A percentile compares a stretch with the other conserved stretches of the same genome.
These are phyloP conservation scores for Cytospora mali DNA, from an alignment of 2,329 filamentous ascomycete species.

Conservation along the genomic window DNA sequence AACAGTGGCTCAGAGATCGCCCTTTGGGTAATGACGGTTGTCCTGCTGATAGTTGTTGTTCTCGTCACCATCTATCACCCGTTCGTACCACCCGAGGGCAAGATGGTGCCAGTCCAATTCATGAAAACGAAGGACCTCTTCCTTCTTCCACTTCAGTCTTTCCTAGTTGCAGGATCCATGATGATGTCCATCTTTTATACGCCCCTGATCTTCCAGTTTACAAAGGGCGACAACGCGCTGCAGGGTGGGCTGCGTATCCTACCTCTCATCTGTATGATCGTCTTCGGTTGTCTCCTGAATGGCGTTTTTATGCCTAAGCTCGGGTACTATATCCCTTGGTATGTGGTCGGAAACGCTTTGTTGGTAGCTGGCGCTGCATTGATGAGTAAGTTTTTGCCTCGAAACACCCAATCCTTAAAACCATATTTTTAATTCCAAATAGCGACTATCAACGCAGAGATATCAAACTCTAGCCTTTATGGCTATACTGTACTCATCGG, in stretches of 20 bases:
- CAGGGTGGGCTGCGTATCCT: slow-evolving; percentile 42
- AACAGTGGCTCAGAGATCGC: slow-evolving; percentile 45
- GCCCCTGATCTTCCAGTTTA: slow-evolving; percentile 53
- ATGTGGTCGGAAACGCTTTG: slow-evolving; percentile 39
- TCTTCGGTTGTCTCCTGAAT: slow-evolving; percentile 38
- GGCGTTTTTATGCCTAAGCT: slow-evolving; percentile 40
- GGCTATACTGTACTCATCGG: slow-evolving; percentile 28
- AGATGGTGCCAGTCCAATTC: slow-evolving; percentile 46
- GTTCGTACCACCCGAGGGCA: slow-evolving; percentile 39
- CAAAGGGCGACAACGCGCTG: slow-evolving; percentile 42
- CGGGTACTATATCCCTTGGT: slow-evolving; percentile 44
- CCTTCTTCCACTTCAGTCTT: slow-evolving; percentile 30
- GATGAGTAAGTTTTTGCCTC: slow-evolving; percentile 33
- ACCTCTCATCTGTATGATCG: slow-evolving; percentile 43
- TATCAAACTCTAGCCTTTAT: slow-evolving; percentile 21
- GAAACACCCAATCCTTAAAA: no score
- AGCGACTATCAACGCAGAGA: slow-evolving; percentile 20
- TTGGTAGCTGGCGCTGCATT: slow-evolving; percentile 38
- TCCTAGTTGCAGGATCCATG: slow-evolving; percentile 29
- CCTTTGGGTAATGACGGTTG: slow-evolving; percentile 45
- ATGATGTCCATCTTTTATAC: slow-evolving; percentile 46
- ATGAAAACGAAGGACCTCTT: slow-evolving; percentile 32
- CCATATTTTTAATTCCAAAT: not conserved
- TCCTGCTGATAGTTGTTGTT: slow-evolving; percentile 45
- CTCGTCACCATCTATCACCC: slow-evolving; percentile 44